Conservation (phyloP, 176 grass and related monocot genomes). For the Cocos nucifera region DNA sequence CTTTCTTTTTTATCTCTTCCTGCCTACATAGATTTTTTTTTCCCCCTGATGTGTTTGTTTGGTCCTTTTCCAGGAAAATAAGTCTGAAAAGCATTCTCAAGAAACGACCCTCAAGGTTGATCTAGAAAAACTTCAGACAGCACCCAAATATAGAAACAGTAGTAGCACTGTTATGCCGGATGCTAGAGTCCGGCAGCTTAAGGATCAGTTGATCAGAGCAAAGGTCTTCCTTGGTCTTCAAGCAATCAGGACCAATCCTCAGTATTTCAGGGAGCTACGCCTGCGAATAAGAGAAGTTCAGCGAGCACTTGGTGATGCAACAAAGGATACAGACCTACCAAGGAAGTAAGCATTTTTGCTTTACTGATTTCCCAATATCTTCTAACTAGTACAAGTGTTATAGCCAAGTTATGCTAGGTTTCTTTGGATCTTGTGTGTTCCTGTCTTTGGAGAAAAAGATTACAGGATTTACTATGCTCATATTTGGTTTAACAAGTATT, state of each 20-base stretch:
- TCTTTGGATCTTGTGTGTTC: no score
- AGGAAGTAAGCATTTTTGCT: slow-evolving; percentile 33
- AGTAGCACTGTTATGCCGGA: slow-evolving; percentile 26
- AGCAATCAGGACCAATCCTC: slow-evolving; percentile 61
- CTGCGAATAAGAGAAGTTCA: slow-evolving; percentile 59
- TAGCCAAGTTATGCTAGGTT: no score
- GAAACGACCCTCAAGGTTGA: slow-evolving; percentile 13
- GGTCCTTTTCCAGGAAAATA: slow-evolving; percentile 31
- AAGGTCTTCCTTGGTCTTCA: slow-evolving; percentile 51
- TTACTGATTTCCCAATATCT: no score
- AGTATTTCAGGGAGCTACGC: slow-evolving; percentile 54
- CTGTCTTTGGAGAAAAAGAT: no score
- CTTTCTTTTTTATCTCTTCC: no score
- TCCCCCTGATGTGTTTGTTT: no score
- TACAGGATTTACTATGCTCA: no score
- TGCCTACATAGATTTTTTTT: no score
- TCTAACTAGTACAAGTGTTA: no score
- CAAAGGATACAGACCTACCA: slow-evolving; percentile 48
- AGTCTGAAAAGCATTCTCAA: slow-evolving; percentile 19
- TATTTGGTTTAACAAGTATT: no score
- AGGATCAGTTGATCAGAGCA: slow-evolving; percentile 69
- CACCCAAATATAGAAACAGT: slow-evolving; percentile 6
- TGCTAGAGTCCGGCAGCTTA: slow-evolving; percentile 44
- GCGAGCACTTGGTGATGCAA: slow-evolving; percentile 45
- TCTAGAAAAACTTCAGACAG: slow-evolving; percentile 9